A percentile compares a stretch with the other conserved stretches of the same genome.
Evolutionary conservation across 805 yeast species (phyloP).

Genomic region (Alloascoidea africana): DNA sequence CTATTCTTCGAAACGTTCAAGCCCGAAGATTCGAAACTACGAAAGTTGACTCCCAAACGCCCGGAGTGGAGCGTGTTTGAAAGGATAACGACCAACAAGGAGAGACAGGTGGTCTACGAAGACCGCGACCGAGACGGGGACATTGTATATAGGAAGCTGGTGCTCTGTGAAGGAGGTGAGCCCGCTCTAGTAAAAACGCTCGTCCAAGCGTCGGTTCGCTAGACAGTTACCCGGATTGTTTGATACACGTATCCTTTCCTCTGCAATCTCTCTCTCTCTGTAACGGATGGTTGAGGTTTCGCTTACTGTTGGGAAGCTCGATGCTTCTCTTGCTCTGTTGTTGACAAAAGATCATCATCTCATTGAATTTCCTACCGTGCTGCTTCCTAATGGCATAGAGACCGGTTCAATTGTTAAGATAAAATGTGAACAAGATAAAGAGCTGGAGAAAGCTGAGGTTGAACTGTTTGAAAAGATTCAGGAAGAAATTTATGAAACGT

Average conservation of each 20-base stretch:
- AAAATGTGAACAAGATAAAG: constrained; percentile 63
- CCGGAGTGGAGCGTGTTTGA: not conserved
- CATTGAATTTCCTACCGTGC: constrained; percentile 91
- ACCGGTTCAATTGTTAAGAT: constrained; percentile 89
- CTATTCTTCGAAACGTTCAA: constrained; percentile 20
- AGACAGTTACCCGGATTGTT: no score
- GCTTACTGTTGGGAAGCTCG: constrained; percentile 88
- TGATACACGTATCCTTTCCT: no score
- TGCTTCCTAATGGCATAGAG: constrained; percentile 76
- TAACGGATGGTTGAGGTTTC: constrained; percentile 76
- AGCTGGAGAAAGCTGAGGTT: constrained; percentile 46
- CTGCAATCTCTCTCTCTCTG: no score
- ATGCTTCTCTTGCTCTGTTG: constrained; percentile 84
- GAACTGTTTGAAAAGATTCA: constrained; percentile 50
- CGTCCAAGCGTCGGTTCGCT: no score
- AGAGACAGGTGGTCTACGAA: not conserved
- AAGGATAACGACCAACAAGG: not conserved
- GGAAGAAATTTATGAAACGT: constrained; percentile 52
- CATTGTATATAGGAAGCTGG: no score
- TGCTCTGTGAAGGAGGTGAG: no score
- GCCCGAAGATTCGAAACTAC: not conserved
- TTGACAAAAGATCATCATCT: constrained; percentile 86
- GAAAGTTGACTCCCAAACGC: not conserved
- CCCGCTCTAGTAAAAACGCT: no score
- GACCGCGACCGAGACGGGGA: no score